phyloP scores from a whole-genome alignment of 768 basidiomycete species.

The Dacryopinax spathularia region DNA sequence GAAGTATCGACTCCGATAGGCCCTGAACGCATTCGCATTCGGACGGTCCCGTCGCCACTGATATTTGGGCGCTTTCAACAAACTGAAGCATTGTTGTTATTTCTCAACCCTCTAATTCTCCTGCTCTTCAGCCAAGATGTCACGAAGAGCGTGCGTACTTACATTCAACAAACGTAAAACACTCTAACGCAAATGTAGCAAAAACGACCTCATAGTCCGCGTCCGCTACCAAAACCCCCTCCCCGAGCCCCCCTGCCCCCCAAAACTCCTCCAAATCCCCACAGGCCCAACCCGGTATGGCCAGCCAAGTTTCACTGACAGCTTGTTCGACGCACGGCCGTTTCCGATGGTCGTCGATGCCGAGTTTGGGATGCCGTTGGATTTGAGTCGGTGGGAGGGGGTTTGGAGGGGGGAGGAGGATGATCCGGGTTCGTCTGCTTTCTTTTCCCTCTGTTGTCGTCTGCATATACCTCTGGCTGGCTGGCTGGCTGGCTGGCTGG shows the following conservation, averaged over 20 bases:
- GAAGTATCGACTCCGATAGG: not conserved
- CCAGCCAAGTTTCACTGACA: slow-evolving; percentile 67
- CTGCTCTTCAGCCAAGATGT: not conserved
- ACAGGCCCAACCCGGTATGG: slow-evolving; percentile 82
- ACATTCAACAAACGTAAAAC: not conserved
- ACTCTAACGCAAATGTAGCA: slow-evolving; percentile 28
- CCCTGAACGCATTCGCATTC: not conserved
- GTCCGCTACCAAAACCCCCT: slow-evolving; percentile 91
- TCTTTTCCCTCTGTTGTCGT: slow-evolving; percentile 8
- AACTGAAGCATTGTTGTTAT: not conserved
- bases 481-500: too few relatives aligned
- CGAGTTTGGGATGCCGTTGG: slow-evolving; percentile 91
- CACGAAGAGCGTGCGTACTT: not conserved
- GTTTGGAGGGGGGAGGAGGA: slow-evolving; percentile 71
- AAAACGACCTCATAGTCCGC: slow-evolving; percentile 81
- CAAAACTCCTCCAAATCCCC: slow-evolving; percentile 83
- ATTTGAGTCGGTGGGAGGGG: slow-evolving; percentile 67
- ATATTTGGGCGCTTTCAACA: not conserved
- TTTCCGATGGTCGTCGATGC: slow-evolving; percentile 94
- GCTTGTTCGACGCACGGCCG: slow-evolving; percentile 63
- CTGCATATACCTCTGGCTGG: too few relatives aligned
- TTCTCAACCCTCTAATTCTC: not conserved
- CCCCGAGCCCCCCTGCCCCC: slow-evolving; percentile 91
- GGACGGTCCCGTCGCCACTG: not conserved
- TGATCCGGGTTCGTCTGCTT: slow-evolving; percentile 39